Conservation (phyloP, 2,329 filamentous ascomycete species). For the Plectosphaerella sp. region DNA sequence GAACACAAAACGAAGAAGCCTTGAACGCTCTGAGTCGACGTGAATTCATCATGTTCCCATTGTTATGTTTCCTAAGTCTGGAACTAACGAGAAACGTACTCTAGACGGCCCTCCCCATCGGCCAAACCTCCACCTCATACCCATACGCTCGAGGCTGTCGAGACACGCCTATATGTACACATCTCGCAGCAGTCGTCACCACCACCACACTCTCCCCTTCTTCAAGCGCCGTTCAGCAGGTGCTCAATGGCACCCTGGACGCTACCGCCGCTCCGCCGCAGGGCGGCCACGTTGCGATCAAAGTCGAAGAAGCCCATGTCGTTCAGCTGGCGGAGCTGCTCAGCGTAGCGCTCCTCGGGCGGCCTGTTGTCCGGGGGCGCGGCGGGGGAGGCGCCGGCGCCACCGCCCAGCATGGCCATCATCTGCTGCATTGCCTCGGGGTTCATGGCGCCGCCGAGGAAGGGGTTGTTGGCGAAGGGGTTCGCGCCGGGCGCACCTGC, state of each 20-base stretch:
- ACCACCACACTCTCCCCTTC: background rate
- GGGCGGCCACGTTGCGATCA: conserved; percentile 82
- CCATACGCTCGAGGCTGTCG: background rate
- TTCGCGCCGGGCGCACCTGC: conserved; percentile 24
- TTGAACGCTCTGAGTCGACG: no score
- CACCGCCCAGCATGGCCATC: conserved; percentile 43
- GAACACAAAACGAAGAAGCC: no score
- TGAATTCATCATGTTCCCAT: no score
- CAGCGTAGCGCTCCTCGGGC: conserved; percentile 88
- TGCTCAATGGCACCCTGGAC: conserved; percentile 89
- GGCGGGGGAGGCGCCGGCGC: conserved; percentile 32
- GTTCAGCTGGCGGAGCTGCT: conserved; percentile 87
- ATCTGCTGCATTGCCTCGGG: conserved; percentile 53
- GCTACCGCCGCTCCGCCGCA: conserved; percentile 85
- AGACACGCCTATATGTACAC: background rate
- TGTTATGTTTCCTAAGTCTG: no score
- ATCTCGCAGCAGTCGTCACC: background rate
- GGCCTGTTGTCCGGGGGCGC: conserved; percentile 76
- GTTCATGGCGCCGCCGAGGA: conserved; percentile 26
- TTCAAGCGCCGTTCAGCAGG: conserved; percentile 40
- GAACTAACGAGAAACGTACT: no score
- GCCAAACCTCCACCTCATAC: no score
- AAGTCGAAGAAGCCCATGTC: conserved; percentile 99
- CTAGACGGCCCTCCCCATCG: no score
- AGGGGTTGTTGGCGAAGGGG: conserved; percentile 28